Percentiles rank a stretch among this genome's conserved stretches.
These are phyloP conservation scores for Lepiota venenata DNA, from an alignment of 768 basidiomycete genomes.

Conservation along the genomic window DNA sequence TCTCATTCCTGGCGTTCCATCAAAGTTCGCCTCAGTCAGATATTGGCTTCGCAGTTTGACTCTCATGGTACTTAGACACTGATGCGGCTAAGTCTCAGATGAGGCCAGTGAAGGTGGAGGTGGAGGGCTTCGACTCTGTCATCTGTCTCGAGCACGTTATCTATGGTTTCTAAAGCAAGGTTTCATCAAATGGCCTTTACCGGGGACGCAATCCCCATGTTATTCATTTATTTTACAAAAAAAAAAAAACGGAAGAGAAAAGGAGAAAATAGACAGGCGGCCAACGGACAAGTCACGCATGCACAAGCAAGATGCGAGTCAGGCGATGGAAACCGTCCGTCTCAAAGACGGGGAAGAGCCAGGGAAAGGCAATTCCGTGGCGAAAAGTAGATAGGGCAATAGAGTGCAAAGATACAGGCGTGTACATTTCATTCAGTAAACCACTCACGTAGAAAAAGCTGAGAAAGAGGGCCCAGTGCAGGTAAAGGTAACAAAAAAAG, in stretches of 20 bases:
- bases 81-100: too few relatives aligned
- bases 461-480: too few relatives aligned
- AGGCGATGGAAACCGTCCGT: not conserved
- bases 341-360: not conserved
- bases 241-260: too few relatives aligned
- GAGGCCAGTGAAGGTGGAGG: too few relatives aligned
- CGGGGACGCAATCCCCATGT: not conserved
- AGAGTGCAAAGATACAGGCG: slow-evolving; percentile 9
- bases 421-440: slow-evolving; percentile 5
- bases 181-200: too few relatives aligned
- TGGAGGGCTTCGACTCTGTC: too few relatives aligned
- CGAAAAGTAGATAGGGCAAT: not conserved
- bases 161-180: not conserved
- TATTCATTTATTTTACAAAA: not conserved
- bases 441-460: not conserved
- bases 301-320: not conserved
- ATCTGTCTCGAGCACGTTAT: too few relatives aligned
- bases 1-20: too few relatives aligned
- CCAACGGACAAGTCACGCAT: not conserved
- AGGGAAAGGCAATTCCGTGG: not conserved
- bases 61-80: too few relatives aligned
- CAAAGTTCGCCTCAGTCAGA: too few relatives aligned
- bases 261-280: too few relatives aligned
- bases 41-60: too few relatives aligned
- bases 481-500: not conserved